Percentiles rank a stretch among this genome's conserved stretches.
Conservation (phyloP, 2,329 filamentous ascomycete species). For the Coleophoma cylindrospora region DNA sequence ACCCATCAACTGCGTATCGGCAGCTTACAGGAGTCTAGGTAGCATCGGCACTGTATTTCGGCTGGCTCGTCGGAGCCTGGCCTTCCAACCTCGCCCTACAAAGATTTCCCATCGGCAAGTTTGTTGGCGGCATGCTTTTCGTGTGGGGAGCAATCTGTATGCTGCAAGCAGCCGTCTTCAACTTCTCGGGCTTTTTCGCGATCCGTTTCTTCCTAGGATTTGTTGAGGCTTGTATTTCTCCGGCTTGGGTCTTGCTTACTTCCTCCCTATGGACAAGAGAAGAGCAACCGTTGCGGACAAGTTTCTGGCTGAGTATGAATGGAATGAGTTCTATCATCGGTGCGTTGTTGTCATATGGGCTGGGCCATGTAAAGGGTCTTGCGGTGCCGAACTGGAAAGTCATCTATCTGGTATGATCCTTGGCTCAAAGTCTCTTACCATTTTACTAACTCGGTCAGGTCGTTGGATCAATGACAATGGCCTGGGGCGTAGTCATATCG, state of each 20-base stretch:
- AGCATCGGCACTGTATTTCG: conserved; percentile 37
- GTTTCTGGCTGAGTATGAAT: conserved; percentile 56
- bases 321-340: conserved; percentile 52
- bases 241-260: conserved; percentile 58
- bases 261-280: conserved; percentile 56
- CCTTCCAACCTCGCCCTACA: conserved; percentile 36
- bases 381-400: conserved; percentile 59
- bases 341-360: conserved; percentile 57
- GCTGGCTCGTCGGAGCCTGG: conserved; percentile 34
- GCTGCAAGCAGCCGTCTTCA: conserved; percentile 23
- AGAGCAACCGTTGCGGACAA: conserved; percentile 59
- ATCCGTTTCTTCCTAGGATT: conserved; percentile 58
- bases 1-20: no score
- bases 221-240: conserved; percentile 57
- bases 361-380: conserved; percentile 52
- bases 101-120: conserved; percentile 34
- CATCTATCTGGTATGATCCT: conserved; percentile 50
- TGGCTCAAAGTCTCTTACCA: no score
- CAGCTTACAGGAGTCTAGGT: conserved; percentile 8
- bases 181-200: conserved; percentile 55
- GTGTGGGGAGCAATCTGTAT: conserved; percentile 28
- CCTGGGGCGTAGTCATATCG: conserved; percentile 37
- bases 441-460: conserved; percentile 24
- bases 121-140: conserved; percentile 39
- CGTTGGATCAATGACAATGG: conserved; percentile 48